Percentiles rank a stretch among this genome's conserved stretches.
Conservation (phyloP, 2,329 filamentous ascomycete genomes). For the Arthroderma sp. region DNA sequence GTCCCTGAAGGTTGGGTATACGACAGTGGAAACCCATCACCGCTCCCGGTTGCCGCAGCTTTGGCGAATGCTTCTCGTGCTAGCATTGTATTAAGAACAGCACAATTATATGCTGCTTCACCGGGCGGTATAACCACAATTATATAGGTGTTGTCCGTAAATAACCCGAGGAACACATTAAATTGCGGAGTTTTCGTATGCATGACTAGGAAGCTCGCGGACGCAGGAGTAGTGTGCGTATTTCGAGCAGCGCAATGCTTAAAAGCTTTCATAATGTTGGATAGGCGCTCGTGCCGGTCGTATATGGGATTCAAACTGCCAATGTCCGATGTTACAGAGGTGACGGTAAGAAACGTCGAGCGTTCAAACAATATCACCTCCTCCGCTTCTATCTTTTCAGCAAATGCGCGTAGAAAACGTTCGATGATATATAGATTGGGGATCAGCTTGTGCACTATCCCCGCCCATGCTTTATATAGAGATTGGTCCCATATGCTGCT, state of each 20-base stretch:
- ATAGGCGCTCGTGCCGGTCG: slow-evolving; percentile 87
- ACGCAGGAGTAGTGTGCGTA: slow-evolving; percentile 31
- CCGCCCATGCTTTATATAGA: slow-evolving; percentile 94
- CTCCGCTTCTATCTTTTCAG: slow-evolving; percentile 76
- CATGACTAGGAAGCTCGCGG: slow-evolving; percentile 33
- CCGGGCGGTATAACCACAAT: slow-evolving; percentile 83
- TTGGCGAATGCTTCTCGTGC: slow-evolving; percentile 70
- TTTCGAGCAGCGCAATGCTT: slow-evolving; percentile 57
- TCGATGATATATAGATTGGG: slow-evolving; percentile 85
- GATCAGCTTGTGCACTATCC: slow-evolving; percentile 95
- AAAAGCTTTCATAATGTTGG: slow-evolving; percentile 96
- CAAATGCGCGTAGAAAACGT: slow-evolving; percentile 67
- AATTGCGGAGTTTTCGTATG: slow-evolving; percentile 49
- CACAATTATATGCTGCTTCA: slow-evolving; percentile 81
- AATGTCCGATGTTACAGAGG: slow-evolving; percentile 65
- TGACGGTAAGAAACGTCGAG: slow-evolving; percentile 93
- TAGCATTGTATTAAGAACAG: slow-evolving; percentile 78
- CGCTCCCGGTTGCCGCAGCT: slow-evolving; percentile 35
- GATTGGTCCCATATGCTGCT: slow-evolving; percentile 99
- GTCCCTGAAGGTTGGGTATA: slow-evolving; percentile 15
- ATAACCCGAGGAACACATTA: slow-evolving; percentile 86
- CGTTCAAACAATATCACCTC: slow-evolving; percentile 92
- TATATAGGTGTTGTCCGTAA: slow-evolving; percentile 96
- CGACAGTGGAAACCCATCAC: slow-evolving; percentile 30
- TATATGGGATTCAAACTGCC: slow-evolving; percentile 73